Evolutionary conservation across 305 asterid species (phyloP).

Genomic region (Fraxinus dipetala): DNA sequence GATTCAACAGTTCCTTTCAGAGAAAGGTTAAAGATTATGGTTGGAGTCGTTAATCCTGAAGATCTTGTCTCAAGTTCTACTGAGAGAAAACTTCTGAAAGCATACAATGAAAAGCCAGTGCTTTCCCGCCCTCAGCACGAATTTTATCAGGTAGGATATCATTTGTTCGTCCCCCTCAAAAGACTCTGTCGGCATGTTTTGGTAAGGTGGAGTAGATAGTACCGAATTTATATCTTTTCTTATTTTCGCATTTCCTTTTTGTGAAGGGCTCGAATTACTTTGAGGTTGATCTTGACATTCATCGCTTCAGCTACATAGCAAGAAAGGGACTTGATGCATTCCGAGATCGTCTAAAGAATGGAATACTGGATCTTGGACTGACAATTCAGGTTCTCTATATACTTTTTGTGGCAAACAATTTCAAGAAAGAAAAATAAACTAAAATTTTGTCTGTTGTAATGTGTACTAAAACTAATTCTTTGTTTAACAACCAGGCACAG

Average conservation of each 20-base stretch:
- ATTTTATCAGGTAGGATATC: slow-evolving; percentile 59
- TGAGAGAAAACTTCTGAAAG: slow-evolving; percentile 75
- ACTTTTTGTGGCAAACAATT: background rate
- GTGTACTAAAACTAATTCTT: background rate
- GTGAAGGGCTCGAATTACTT: slow-evolving; percentile 79
- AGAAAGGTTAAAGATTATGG: slow-evolving; percentile 90
- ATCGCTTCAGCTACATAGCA: slow-evolving; percentile 94
- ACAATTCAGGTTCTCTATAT: slow-evolving; percentile 77
- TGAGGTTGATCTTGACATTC: slow-evolving; percentile 94
- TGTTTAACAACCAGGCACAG: slow-evolving; percentile 62
- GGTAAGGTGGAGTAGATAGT: background rate
- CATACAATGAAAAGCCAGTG: slow-evolving; percentile 91
- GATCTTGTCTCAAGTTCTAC: slow-evolving; percentile 83
- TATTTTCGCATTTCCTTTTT: background rate
- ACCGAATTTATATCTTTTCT: background rate
- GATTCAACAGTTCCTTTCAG: slow-evolving; percentile 78
- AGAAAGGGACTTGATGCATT: slow-evolving; percentile 94
- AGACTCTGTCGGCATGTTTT: background rate
- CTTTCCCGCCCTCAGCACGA: slow-evolving; percentile 97
- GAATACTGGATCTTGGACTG: slow-evolving; percentile 73
- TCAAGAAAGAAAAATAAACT: background rate
- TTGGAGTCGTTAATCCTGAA: slow-evolving; percentile 79
- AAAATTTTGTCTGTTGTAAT: background rate
- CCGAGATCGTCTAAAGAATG: slow-evolving; percentile 70
- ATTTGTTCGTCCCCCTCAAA: background rate